Percentiles rank a stretch among this genome's conserved stretches.
Conservation (phyloP, 2,329 filamentous ascomycete species). For the Neobulgaria alba region DNA sequence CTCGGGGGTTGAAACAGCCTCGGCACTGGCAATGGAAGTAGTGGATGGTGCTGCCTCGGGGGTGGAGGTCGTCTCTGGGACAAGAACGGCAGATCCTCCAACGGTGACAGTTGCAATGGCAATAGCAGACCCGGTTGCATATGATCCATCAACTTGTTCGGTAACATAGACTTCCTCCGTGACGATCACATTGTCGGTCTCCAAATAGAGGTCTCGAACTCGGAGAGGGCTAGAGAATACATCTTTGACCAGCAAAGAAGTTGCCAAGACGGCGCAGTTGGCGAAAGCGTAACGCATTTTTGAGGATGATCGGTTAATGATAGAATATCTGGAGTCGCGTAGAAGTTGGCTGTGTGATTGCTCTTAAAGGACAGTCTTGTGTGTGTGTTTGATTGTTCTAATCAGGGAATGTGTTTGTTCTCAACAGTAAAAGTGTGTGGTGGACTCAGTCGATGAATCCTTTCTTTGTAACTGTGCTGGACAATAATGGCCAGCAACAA, state of each 20-base stretch:
- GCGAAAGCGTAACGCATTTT: slow-evolving; percentile 24
- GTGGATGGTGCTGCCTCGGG: slow-evolving; percentile 3
- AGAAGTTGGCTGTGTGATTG: too few species aligned
- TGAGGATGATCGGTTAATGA: too few species aligned
- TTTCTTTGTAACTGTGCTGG: slow-evolving; percentile 5
- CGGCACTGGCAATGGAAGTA: neutral
- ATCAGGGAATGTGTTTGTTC: too few species aligned
- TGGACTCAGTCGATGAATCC: too few species aligned
- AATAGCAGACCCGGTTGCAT: slow-evolving; percentile 13
- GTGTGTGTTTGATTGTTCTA: too few species aligned
- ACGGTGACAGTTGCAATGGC: slow-evolving; percentile 15
- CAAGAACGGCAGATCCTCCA: slow-evolving; percentile 11
- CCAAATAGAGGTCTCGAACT: slow-evolving; percentile 14
- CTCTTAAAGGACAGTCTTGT: too few species aligned
- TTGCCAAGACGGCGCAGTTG: slow-evolving; percentile 21
- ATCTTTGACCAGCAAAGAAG: slow-evolving; percentile 27
- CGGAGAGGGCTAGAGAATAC: slow-evolving; percentile 16
- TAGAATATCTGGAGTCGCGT: too few species aligned
- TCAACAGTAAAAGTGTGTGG: too few species aligned
- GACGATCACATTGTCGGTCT: slow-evolving; percentile 18
- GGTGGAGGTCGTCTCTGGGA: slow-evolving; percentile 3
- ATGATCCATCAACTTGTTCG: slow-evolving; percentile 15
- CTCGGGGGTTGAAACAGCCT: neutral
- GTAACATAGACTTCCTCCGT: slow-evolving; percentile 21
- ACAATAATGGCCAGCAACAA: slow-evolving; percentile 6